Evolutionary conservation across 805 yeast species (phyloP), one percentile per base, ranked within the genome.

Genomic region (Cyberlindnera euphorbiiphila): DNA sequence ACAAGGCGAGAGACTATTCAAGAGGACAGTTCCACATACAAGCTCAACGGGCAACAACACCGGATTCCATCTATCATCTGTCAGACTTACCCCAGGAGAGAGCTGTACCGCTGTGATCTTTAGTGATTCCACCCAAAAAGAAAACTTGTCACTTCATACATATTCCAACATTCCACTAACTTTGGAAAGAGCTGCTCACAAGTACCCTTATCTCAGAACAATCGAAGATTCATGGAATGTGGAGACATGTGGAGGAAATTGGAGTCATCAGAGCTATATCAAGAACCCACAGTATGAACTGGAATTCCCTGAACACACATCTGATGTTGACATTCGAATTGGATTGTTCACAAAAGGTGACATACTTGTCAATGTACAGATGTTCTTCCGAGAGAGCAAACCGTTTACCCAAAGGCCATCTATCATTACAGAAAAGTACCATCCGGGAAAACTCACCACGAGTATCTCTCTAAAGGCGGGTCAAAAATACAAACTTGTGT

Each of bases 281-380:
- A 50, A 61, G 9, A 81, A 81, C 44, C 86, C 86, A 0, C 85
- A 78, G 45, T 77, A 62, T 42, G 59, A 53, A 21, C 26, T 71
- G 34, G 51, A 45, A 8, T 25, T 70, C 1, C 52, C 53, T 10
- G 53, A 59, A 0, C 40, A 45, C 3, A 13, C 17, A 6, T 39
- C 36, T 9, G 43, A 57, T 2, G 45, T 62, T 0, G 54, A 25
- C 4, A 22, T 47, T 6, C 43, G 32, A 17, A 12, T 62, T 21
- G 49, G 36, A 6, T 19, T 51, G 2, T 48, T 64, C 7, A 49
- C 60, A 20, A 34, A 56, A 4, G 45, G 54, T 1, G 45, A 54
- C n/a, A 43, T 50, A 3, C 53, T 64, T 13, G 51, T 74, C 31
- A 69, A 69, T 40, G 46, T 69, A 10, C 73, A 73, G 36, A 36